Conservation (phyloP, 202 grass and related monocot species). For the Saccharum hybrid region DNA sequence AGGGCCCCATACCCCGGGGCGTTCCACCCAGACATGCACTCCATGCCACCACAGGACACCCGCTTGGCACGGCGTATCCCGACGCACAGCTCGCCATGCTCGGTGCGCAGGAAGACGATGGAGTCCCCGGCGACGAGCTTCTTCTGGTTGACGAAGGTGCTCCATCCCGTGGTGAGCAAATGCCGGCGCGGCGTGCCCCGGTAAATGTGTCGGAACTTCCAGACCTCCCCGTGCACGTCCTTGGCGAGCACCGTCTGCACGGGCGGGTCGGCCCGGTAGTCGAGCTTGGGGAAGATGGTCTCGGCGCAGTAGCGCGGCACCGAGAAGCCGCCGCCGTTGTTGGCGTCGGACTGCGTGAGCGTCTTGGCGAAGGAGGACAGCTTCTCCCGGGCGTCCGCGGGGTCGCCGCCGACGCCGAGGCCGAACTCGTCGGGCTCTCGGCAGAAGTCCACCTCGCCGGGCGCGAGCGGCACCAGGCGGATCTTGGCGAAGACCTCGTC, state of each 20-base stretch:
- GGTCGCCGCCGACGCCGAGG: conserved; percentile 8
- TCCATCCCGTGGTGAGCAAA: conserved; percentile 75
- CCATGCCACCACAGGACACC: conserved; percentile 50
- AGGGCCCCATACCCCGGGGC: conserved; percentile 56
- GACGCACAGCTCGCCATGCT: conserved; percentile 56
- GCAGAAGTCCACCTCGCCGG: conserved; percentile 13
- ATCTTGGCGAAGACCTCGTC: conserved; percentile 79
- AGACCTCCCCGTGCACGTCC: conserved; percentile 64
- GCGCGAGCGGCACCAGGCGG: conserved; percentile 43
- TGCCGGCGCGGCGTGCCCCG: conserved; percentile 66
- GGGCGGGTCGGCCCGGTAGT: conserved; percentile 60
- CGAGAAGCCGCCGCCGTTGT: conserved; percentile 75
- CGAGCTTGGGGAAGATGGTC: conserved; percentile 64
- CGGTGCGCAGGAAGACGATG: conserved; percentile 60
- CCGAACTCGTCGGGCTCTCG: conserved; percentile 34
- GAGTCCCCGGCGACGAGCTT: conserved; percentile 65
- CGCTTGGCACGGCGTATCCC: conserved; percentile 61
- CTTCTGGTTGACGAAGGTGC: conserved; percentile 73
- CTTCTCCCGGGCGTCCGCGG: conserved; percentile 42
- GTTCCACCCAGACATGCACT: conserved; percentile 56
- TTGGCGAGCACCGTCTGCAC: conserved; percentile 64
- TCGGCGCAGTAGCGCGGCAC: conserved; percentile 77
- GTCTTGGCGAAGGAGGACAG: conserved; percentile 61
- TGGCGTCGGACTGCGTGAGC: conserved; percentile 67
- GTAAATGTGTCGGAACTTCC: conserved; percentile 78